Conservation (phyloP, 2,329 filamentous ascomycete genomes). For the Cladosporium sp. region DNA sequence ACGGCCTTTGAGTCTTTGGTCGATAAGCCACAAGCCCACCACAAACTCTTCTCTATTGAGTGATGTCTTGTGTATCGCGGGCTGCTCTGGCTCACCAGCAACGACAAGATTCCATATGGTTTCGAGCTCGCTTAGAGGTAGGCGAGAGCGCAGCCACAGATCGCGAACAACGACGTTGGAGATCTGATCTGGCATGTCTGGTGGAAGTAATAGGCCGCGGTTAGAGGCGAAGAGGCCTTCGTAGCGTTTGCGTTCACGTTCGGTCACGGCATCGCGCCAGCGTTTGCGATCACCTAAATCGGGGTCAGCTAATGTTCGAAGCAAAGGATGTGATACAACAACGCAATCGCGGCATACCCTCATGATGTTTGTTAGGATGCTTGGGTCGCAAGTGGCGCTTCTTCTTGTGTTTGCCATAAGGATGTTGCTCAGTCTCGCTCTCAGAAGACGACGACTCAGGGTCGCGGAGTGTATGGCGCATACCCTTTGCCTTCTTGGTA, state of each 20-base stretch:
- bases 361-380: constrained; percentile 72
- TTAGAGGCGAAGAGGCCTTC: constrained; percentile 86
- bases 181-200: constrained; percentile 47
- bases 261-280: constrained; percentile 75
- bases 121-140: constrained; percentile 68
- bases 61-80: constrained; percentile 34
- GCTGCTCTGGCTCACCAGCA: constrained; percentile 37
- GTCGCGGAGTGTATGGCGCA: constrained; percentile 69
- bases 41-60: constrained; percentile 73
- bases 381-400: constrained; percentile 58
- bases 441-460: constrained; percentile 38
- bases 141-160: constrained; percentile 71
- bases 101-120: constrained; percentile 75
- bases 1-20: constrained; percentile 75
- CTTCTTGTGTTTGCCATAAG: constrained; percentile 54
- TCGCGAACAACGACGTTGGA: constrained; percentile 70
- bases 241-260: constrained; percentile 74
- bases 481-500: constrained; percentile 43
- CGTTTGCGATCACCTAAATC: constrained; percentile 59
- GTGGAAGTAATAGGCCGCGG: constrained; percentile 55
- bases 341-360: constrained; percentile 50
- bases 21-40: constrained; percentile 79
- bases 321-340: not conserved
- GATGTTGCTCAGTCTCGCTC: constrained; percentile 50
- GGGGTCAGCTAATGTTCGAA: not conserved